These are phyloP conservation scores for Rhynchosporium secalis DNA, from an alignment of 2,329 filamentous ascomycete species.

Conservation along the genomic window DNA sequence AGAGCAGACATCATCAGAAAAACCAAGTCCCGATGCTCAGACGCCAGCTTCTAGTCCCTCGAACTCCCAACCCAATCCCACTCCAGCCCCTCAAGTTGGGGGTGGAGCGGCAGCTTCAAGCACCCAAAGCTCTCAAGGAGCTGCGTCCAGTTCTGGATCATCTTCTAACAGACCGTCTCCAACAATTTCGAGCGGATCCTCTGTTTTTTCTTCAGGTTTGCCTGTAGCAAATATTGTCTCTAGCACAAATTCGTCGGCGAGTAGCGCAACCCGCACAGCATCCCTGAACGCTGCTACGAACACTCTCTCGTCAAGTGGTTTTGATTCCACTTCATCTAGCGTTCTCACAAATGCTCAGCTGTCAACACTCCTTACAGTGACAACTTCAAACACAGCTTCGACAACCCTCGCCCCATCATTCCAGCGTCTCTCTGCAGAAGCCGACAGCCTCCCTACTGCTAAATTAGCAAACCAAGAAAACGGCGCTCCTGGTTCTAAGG, in stretches of 20 bases:
- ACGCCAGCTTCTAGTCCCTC: neutral
- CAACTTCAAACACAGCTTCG: neutral
- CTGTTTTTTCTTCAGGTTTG: neutral
- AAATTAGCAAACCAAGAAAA: neutral
- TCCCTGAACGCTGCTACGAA: neutral
- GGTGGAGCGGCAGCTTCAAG: neutral
- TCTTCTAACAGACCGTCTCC: neutral
- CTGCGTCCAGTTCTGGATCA: neutral
- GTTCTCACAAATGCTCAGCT: neutral
- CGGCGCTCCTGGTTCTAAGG: neutral
- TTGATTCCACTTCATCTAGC: neutral
- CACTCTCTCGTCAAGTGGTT: neutral
- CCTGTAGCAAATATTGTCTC: neutral
- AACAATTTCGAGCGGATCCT: neutral
- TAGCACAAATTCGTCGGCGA: neutral
- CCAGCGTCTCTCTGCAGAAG: slow-evolving; percentile 12
- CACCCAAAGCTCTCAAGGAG: neutral
- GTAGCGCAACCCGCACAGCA: neutral
- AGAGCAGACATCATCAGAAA: neutral
- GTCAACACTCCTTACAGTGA: slow-evolving; percentile 12
- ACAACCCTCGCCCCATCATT: neutral
- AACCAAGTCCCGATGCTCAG: neutral
- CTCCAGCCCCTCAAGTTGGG: neutral
- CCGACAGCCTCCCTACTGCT: slow-evolving; percentile 9
- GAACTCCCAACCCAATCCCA: neutral